These are phyloP conservation scores for Botryotinia calthae DNA, from an alignment of 2,329 filamentous ascomycete genomes.

Conservation along the genomic window DNA sequence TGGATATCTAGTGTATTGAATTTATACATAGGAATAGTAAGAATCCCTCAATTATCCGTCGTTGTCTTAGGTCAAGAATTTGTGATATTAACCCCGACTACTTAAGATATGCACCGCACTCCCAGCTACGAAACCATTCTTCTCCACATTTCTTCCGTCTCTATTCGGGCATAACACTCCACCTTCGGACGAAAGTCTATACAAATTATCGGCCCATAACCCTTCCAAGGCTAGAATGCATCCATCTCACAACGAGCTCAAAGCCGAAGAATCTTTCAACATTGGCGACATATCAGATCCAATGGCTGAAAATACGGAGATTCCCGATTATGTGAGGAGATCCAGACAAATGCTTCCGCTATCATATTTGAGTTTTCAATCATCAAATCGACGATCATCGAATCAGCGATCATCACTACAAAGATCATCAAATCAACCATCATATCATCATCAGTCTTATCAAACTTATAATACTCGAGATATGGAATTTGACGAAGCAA, in stretches of 20 bases:
- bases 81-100: neutral
- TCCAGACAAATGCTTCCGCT: slow-evolving; percentile 13
- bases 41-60: slow-evolving; percentile 20
- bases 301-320: neutral
- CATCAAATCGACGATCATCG: neutral
- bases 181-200: neutral
- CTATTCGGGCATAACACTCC: neutral
- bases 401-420: neutral
- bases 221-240: neutral
- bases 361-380: slow-evolving; percentile 10
- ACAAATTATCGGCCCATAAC: neutral
- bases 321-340: neutral
- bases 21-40: slow-evolving; percentile 45
- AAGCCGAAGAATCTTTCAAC: neutral
- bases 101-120: slow-evolving; percentile 44
- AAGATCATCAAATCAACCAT: neutral
- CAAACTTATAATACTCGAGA: slow-evolving; percentile 11
- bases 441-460: neutral
- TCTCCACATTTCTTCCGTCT: slow-evolving; percentile 40
- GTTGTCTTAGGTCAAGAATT: neutral
- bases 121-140: slow-evolving; percentile 46
- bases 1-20: slow-evolving; percentile 41
- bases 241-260: neutral
- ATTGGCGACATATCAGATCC: neutral
- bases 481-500: slow-evolving; percentile 10